A percentile compares a stretch with the other conserved stretches of the same genome.
phyloP scores from a whole-genome alignment of 768 basidiomycete genomes.

The Mycena metata region DNA sequence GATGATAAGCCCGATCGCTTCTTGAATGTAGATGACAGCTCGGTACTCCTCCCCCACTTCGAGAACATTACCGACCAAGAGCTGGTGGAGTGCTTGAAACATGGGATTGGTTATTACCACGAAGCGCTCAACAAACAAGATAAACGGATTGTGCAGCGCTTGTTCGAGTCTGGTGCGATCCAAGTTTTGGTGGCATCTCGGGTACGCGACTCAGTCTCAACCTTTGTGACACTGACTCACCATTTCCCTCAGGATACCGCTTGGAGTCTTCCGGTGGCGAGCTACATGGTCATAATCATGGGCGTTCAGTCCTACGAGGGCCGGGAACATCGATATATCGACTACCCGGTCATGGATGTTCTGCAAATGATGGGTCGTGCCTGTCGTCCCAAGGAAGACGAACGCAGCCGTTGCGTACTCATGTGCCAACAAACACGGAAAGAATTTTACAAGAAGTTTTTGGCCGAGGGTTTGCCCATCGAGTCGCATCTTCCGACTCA shows the following conservation, averaged over 20 bases:
- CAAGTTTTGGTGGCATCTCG: slow-evolving; percentile 96
- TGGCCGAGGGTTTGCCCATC: slow-evolving; percentile 96
- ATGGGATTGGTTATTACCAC: slow-evolving; percentile 96
- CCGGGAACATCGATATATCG: slow-evolving; percentile 97
- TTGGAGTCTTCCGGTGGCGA: slow-evolving; percentile 94
- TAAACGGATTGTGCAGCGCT: slow-evolving; percentile 90
- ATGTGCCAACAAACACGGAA: slow-evolving; percentile 99
- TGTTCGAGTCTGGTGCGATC: slow-evolving; percentile 95
- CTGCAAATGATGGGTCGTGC: slow-evolving; percentile 99
- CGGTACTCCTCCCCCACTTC: slow-evolving; percentile 88
- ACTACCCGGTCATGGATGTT: slow-evolving; percentile 98
- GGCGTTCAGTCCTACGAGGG: slow-evolving; percentile 98
- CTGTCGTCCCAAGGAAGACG: slow-evolving; percentile 90
- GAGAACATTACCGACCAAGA: slow-evolving; percentile 85
- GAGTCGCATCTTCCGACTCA: slow-evolving; percentile 95
- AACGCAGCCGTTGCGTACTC: slow-evolving; percentile 91
- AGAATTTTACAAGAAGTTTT: slow-evolving; percentile 99
- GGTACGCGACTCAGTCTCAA: slow-evolving; percentile 57
- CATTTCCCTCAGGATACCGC: slow-evolving; percentile 81
- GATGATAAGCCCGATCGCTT: slow-evolving; percentile 89
- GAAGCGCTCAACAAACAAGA: slow-evolving; percentile 94
- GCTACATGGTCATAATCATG: slow-evolving; percentile 99
- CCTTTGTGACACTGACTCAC: background rate
- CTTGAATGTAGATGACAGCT: slow-evolving; percentile 83
- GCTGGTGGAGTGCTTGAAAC: slow-evolving; percentile 84